Conservation (phyloP, 2,329 filamentous ascomycete species). For the Arthroderma uncinatum region DNA sequence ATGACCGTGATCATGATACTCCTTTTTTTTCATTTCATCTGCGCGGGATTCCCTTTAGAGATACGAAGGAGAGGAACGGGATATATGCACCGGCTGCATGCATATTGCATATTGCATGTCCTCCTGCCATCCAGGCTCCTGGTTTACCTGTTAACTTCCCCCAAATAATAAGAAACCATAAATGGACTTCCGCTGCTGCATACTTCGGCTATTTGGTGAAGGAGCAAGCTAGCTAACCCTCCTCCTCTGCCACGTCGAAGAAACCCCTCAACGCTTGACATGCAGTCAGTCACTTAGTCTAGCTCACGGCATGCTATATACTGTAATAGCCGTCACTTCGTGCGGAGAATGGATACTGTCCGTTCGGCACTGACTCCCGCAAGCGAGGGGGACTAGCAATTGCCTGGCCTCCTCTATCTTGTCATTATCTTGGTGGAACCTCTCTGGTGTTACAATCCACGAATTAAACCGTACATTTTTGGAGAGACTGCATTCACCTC, state of each 20-base stretch:
- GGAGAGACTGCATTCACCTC: not conserved
- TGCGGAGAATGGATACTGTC: not conserved
- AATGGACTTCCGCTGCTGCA: not conserved
- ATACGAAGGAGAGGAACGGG: conserved; percentile 1
- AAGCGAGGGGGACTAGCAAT: not conserved
- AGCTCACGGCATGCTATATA: not conserved
- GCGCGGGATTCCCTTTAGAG: not conserved
- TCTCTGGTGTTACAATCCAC: not conserved
- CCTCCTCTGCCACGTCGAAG: not conserved
- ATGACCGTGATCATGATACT: not conserved
- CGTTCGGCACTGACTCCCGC: not conserved
- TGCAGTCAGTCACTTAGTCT: not conserved
- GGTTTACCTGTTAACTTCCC: not conserved
- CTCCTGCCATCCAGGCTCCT: not conserved
- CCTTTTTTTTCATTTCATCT: not conserved
- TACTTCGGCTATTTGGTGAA: conserved; percentile 2
- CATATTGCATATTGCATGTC: not conserved
- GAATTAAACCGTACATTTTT: not conserved
- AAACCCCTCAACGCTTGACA: not conserved
- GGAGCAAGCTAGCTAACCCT: not conserved
- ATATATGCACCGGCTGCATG: not conserved
- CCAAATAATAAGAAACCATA: not conserved
- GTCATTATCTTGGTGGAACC: not conserved
- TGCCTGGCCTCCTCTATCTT: not conserved
- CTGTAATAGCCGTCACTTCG: not conserved